Percentiles rank a stretch among this genome's conserved stretches.
Evolutionary conservation across 441 rosid species (phyloP).

Genomic region (Geranium incanum): DNA sequence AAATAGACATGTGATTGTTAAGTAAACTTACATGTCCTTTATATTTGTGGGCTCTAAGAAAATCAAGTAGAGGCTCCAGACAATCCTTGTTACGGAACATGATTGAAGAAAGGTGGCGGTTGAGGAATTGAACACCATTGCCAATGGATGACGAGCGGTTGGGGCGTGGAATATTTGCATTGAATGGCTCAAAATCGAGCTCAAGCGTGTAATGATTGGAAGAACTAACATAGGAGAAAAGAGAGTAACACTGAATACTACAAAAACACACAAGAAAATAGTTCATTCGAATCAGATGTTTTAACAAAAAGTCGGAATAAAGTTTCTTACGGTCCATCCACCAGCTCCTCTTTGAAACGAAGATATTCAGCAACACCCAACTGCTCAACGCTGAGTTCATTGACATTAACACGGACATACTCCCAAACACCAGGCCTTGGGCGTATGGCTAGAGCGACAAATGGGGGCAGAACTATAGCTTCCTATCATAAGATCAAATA

Average conservation of each 20-base stretch:
- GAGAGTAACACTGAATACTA: not conserved
- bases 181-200: slow-evolving; percentile 95
- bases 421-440: slow-evolving; percentile 99
- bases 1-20: not conserved
- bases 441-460: slow-evolving; percentile 77
- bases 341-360: slow-evolving; percentile 80
- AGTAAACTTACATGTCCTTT: slow-evolving; percentile 71
- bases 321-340: slow-evolving; percentile 51
- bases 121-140: slow-evolving; percentile 92
- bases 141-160: slow-evolving; percentile 86
- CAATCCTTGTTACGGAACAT: slow-evolving; percentile 89
- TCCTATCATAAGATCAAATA: slow-evolving; percentile 38
- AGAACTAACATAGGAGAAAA: slow-evolving; percentile 22
- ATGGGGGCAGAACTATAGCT: slow-evolving; percentile 85
- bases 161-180: slow-evolving; percentile 76
- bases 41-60: slow-evolving; percentile 70
- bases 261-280: not conserved
- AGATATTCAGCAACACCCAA: slow-evolving; percentile 74
- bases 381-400: slow-evolving; percentile 76
- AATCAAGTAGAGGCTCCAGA: slow-evolving; percentile 76
- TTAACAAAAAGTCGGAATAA: not conserved
- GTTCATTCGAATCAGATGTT: not conserved
- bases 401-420: slow-evolving; percentile 77
- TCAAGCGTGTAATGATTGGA: slow-evolving; percentile 53
- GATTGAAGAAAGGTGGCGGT: slow-evolving; percentile 84